Evolutionary conservation across 2,329 filamentous ascomycete genomes (phyloP).

Genomic region (Sclerotinia sclerotiorum): DNA sequence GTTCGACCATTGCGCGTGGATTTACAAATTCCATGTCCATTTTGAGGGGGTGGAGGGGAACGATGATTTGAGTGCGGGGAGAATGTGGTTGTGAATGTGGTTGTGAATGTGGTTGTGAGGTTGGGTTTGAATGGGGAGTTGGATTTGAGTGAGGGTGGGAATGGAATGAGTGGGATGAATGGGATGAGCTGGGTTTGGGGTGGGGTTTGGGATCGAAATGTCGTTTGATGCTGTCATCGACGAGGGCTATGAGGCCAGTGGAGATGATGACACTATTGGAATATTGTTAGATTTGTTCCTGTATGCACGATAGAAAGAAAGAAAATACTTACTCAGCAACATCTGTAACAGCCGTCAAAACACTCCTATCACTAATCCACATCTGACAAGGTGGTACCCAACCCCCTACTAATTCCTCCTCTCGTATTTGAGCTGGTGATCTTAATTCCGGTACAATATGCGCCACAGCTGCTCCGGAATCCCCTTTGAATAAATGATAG

Average conservation of each 20-base stretch:
- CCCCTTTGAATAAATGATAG: slow-evolving; percentile 75
- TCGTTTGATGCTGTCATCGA: slow-evolving; percentile 84
- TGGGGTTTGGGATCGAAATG: slow-evolving; percentile 44
- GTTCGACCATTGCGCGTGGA: slow-evolving; percentile 61
- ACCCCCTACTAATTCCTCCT: slow-evolving; percentile 75
- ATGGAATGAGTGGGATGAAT: slow-evolving; percentile 77
- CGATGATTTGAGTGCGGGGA: slow-evolving; percentile 41
- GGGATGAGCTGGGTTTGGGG: slow-evolving; percentile 50
- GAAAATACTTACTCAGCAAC: slow-evolving; percentile 74
- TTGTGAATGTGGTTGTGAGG: too few relatives aligned
- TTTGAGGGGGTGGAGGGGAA: slow-evolving; percentile 51
- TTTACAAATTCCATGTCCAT: slow-evolving; percentile 60
- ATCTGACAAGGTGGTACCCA: slow-evolving; percentile 91
- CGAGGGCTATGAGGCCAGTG: slow-evolving; percentile 83
- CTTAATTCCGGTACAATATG: slow-evolving; percentile 82
- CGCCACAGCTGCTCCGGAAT: slow-evolving; percentile 64
- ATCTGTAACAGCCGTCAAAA: slow-evolving; percentile 69
- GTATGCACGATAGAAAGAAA: not conserved
- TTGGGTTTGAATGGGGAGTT: slow-evolving; percentile 21
- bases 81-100: slow-evolving; percentile 31
- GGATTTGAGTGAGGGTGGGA: slow-evolving; percentile 36
- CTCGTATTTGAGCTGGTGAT: slow-evolving; percentile 65
- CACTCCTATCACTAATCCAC: slow-evolving; percentile 76
- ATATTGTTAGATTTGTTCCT: not conserved
- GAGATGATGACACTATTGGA: slow-evolving; percentile 73